phyloP scores from a whole-genome alignment of 2,329 filamentous ascomycete genomes.

The Atkinsonella texensis region DNA sequence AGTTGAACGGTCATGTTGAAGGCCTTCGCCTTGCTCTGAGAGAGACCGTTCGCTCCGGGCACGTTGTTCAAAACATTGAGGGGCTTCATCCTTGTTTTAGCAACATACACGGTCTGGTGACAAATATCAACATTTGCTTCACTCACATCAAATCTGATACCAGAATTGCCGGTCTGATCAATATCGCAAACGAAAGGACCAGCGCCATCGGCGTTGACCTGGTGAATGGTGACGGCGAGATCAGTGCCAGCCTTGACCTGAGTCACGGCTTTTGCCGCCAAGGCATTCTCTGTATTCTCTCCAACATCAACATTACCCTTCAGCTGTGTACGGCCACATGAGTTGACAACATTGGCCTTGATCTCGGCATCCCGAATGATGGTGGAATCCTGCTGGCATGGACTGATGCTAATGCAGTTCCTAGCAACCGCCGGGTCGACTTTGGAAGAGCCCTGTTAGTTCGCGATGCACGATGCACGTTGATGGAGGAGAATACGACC shows the following conservation, averaged over 20 bases:
- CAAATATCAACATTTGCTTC: neutral
- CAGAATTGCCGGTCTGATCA: conserved; percentile 33
- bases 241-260: conserved; percentile 33
- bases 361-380: conserved; percentile 49
- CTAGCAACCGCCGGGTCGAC: conserved; percentile 44
- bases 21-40: conserved; percentile 40
- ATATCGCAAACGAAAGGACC: conserved; percentile 43
- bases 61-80: conserved; percentile 46
- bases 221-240: conserved; percentile 16
- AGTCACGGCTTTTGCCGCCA: conserved; percentile 34
- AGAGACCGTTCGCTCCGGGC: conserved; percentile 44
- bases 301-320: conserved; percentile 50
- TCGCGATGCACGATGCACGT: neutral
- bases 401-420: conserved; percentile 51
- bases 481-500: neutral
- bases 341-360: conserved; percentile 38
- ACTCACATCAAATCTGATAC: conserved; percentile 8
- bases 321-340: conserved; percentile 50
- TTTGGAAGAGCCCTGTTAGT: conserved; percentile 9
- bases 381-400: conserved; percentile 54
- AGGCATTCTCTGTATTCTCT: conserved; percentile 39
- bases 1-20: conserved; percentile 44
- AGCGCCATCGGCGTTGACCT: conserved; percentile 10
- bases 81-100: conserved; percentile 10
- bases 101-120: neutral